Conservation (phyloP, 2,329 filamentous ascomycete genomes). For the Rhynchosporium agropyri region DNA sequence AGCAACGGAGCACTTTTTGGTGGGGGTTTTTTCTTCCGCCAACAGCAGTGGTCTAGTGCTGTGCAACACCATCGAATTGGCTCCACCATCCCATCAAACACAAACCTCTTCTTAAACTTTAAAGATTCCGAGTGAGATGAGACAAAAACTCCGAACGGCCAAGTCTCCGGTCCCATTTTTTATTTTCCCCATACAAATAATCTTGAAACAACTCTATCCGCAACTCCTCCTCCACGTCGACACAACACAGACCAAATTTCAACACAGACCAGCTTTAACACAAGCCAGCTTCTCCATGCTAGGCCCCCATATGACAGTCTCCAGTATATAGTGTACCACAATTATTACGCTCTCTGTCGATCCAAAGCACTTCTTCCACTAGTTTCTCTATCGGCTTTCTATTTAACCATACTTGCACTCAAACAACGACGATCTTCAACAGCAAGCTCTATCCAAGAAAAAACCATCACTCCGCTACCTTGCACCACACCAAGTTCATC, state of each 20-base stretch:
- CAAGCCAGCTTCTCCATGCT: conserved; percentile 18
- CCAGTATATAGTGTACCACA: conserved; percentile 18
- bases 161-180: too few species aligned
- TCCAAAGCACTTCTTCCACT: conserved; percentile 39
- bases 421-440: background rate
- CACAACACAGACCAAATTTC: conserved; percentile 19
- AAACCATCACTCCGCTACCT: conserved; percentile 39
- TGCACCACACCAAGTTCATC: conserved; percentile 37
- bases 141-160: too few species aligned
- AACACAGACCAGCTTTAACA: too few species aligned
- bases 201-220: conserved; percentile 12
- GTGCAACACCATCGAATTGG: too few species aligned
- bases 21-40: too few species aligned
- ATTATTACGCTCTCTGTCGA: conserved; percentile 21
- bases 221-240: conserved; percentile 27
- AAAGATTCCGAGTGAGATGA: too few species aligned
- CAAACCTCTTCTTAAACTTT: too few species aligned
- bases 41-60: too few species aligned
- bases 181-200: background rate
- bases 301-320: conserved; percentile 21
- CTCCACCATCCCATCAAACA: too few species aligned
- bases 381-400: conserved; percentile 41
- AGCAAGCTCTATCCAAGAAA: conserved; percentile 25
- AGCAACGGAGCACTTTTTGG: too few species aligned
- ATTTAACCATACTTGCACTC: conserved; percentile 36